Base-by-base conservation (phyloP, 176 grass and related monocot species). In the Zizania latifolia region DNA sequence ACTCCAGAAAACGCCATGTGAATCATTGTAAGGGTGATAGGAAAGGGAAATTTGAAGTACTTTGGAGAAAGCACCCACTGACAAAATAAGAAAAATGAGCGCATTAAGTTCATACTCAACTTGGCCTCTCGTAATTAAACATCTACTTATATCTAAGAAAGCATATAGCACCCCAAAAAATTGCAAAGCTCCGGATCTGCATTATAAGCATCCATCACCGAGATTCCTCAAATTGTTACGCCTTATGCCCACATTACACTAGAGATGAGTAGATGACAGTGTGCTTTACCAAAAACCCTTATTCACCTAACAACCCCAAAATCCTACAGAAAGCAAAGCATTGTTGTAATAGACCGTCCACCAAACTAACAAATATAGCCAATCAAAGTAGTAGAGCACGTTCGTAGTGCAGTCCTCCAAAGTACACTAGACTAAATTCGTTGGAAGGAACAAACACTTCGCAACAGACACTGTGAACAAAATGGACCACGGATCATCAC, bases 41-140 rank as follows among this genome's bases (percentile, higher is more conserved):
- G 95, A 67, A 92, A 99, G 1, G 95, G 95, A 55, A 99, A 99
- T 59, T 94, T 99, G 85, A 99, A 99, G 88, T 99, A 88, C 37
- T 99, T 99, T 57, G 91, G 91, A 84, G 95, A 99, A 62, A 99
- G 79, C 6, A 99, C 86, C 95, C 95, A 99, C 95, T 99, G 92
- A 62, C 26, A 32, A 9, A 86, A 69, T 50, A 65, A 72, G 23
- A 80, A 43, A 41, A 48, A 2, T 30, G 30, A 39, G 26, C 21
- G 3, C 22, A 68, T 73, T 59, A 75, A 71, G 14, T 50, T 62
- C 61, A 40, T 55, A 72, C 19, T 37, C 32, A 65, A 46, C 33
- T n/a, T 39, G 14, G 28, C 17, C 10, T 33, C 59, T 74, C 62
- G 22, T 24, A 53, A 54, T 76, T 15, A 19, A 13, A 79, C 4